Percentiles rank a stretch among this genome's conserved stretches.
Evolutionary conservation across 768 basidiomycete species (phyloP).

Genomic region (Macrocybe gigantea): DNA sequence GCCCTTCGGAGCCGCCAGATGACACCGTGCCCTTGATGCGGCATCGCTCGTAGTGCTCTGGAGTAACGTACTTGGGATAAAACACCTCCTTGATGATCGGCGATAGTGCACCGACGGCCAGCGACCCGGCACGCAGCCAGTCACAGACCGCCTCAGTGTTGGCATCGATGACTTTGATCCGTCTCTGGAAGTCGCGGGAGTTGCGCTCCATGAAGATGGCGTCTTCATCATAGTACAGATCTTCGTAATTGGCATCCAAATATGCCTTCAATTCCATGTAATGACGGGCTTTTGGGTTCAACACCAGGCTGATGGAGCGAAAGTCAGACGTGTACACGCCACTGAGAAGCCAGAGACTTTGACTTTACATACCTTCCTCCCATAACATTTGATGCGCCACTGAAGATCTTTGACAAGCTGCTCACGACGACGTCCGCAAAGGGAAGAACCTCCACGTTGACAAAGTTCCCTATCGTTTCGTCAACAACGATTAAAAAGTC

Average conservation of each 20-base stretch:
- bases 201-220: constrained; percentile 98
- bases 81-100: constrained; percentile 75
- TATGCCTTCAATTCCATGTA: constrained; percentile 62
- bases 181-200: constrained; percentile 83
- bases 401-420: constrained; percentile 92
- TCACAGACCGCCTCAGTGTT: constrained; percentile 84
- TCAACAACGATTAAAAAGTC: constrained; percentile 88
- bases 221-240: constrained; percentile 85
- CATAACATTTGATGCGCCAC: constrained; percentile 94
- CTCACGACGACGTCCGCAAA: constrained; percentile 88
- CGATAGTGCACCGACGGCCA: constrained; percentile 27
- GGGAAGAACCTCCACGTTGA: constrained; percentile 86
- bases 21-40: constrained; percentile 37
- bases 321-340: neutral
- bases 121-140: constrained; percentile 58
- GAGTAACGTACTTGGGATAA: constrained; percentile 82
- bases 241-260: constrained; percentile 63
- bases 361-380: constrained; percentile 74
- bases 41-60: constrained; percentile 65
- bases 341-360: neutral
- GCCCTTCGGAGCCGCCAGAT: constrained; percentile 3
- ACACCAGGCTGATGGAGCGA: constrained; percentile 55
- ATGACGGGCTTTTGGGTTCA: constrained; percentile 74
- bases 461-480: constrained; percentile 92
- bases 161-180: constrained; percentile 69